Conservation (phyloP, 1,284 basidiomycete genomes). For the Tylopilus sp. region DNA sequence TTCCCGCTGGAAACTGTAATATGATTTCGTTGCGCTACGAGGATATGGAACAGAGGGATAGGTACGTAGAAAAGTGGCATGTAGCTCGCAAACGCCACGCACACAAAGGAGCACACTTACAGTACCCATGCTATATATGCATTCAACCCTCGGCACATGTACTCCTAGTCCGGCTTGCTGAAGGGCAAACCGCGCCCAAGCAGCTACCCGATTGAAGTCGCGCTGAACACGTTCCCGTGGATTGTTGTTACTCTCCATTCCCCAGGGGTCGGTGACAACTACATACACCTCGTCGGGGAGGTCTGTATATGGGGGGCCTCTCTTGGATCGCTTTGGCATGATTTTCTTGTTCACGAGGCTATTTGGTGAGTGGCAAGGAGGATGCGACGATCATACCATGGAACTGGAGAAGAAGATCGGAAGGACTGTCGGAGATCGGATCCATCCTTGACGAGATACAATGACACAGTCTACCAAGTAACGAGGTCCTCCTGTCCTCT, state of each 20-base stretch:
- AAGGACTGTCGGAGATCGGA: conserved; percentile 27
- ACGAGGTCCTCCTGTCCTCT: conserved; percentile 7
- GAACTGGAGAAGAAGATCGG: not conserved
- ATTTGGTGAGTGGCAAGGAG: not conserved
- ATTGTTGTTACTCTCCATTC: conserved; percentile 1
- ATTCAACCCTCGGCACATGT: conserved; percentile 19
- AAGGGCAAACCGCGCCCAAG: conserved; percentile 28
- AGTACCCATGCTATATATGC: conserved; percentile 29
- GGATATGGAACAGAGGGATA: not conserved
- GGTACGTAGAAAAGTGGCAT: conserved; percentile 1
- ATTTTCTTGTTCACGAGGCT: not conserved
- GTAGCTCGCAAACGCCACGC: not conserved
- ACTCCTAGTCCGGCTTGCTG: conserved; percentile 16
- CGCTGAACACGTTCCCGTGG: conserved; percentile 8
- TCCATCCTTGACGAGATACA: not conserved
- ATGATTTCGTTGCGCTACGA: conserved; percentile 31
- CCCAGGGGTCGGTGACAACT: conserved; percentile 27
- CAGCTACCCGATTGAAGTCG: conserved; percentile 23
- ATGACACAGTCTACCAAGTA: conserved; percentile 19
- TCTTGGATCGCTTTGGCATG: conserved; percentile 24
- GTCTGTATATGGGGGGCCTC: conserved; percentile 30
- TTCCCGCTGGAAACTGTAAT: conserved; percentile 26
- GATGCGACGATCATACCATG: not conserved
- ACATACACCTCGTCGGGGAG: conserved; percentile 21
- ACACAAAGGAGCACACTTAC: conserved; percentile 18